Percentiles rank a stretch among this genome's conserved stretches.
Conservation (phyloP, 371 early-diverging fungal genomes). For the Mortierella sp. region DNA sequence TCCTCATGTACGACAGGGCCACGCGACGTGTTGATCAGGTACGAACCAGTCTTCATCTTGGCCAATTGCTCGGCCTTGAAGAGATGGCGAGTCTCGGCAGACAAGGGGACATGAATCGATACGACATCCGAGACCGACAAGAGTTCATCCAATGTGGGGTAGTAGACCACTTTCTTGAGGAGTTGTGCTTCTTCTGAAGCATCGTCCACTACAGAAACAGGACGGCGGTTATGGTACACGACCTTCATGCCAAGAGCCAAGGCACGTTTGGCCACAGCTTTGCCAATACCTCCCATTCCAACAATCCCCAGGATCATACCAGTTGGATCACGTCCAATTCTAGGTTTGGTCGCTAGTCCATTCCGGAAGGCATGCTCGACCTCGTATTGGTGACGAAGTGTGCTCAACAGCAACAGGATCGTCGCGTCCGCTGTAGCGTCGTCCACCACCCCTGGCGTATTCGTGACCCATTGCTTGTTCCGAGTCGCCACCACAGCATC, state of each 20-base stretch:
- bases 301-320: conserved; percentile 64
- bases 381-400: conserved; percentile 60
- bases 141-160: conserved; percentile 47
- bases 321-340: conserved; percentile 63
- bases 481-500: conserved; percentile 41
- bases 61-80: conserved; percentile 59
- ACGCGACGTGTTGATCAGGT: conserved; percentile 70
- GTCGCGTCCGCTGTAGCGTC: conserved; percentile 67
- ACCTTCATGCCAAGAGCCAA: conserved; percentile 65
- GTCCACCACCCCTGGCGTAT: conserved; percentile 51
- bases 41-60: conserved; percentile 63
- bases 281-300: conserved; percentile 73
- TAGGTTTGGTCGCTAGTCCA: conserved; percentile 29
- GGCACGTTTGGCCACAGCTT: conserved; percentile 64
- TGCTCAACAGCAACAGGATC: conserved; percentile 59
- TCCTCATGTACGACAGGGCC: conserved; percentile 68
- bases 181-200: conserved; percentile 5
- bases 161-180: conserved; percentile 19
- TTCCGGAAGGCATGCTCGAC: conserved; percentile 58
- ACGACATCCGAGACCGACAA: conserved; percentile 65
- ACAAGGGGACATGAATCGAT: conserved; percentile 67
- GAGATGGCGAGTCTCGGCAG: conserved; percentile 60
- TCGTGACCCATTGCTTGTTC: conserved; percentile 48
- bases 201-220: conserved; percentile 14
- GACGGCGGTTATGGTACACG: conserved; percentile 64